Percentiles rank a stretch among this genome's conserved stretches.
Conservation (phyloP, 176 grass and related monocot genomes). For the Oryza glaberrima region DNA sequence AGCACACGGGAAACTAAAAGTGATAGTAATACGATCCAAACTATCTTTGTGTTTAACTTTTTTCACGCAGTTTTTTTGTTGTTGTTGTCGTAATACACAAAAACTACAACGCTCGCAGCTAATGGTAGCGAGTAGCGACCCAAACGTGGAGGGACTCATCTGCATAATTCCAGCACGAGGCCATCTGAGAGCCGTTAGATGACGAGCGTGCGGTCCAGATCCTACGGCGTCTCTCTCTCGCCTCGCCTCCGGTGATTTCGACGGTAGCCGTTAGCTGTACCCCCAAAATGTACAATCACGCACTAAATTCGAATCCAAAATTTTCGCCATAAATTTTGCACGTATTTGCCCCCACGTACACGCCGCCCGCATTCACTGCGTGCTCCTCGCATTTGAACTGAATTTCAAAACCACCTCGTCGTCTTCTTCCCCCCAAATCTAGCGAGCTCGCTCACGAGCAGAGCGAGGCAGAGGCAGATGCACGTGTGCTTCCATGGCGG, state of each 20-base stretch:
- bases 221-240: background rate
- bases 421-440: background rate
- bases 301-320: background rate
- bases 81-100: too few relatives aligned
- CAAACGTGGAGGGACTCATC: too few relatives aligned
- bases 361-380: background rate
- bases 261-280: background rate
- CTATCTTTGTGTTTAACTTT: too few relatives aligned
- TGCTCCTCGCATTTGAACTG: background rate
- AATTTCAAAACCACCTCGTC: background rate
- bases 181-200: background rate
- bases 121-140: too few relatives aligned
- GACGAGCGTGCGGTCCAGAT: too few relatives aligned
- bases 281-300: background rate
- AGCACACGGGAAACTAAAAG: too few relatives aligned
- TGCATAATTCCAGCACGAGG: too few relatives aligned
- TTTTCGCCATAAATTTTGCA: background rate
- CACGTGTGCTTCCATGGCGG: conserved; percentile 51
- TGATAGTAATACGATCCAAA: too few relatives aligned
- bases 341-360: background rate
- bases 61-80: too few relatives aligned
- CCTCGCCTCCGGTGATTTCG: background rate
- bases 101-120: too few relatives aligned
- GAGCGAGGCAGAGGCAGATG: conserved; percentile 22
- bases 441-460: background rate